These are phyloP conservation scores for Leishmania amazonensis DNA, from an alignment of 208 protist genomes.

Conservation along the genomic window DNA sequence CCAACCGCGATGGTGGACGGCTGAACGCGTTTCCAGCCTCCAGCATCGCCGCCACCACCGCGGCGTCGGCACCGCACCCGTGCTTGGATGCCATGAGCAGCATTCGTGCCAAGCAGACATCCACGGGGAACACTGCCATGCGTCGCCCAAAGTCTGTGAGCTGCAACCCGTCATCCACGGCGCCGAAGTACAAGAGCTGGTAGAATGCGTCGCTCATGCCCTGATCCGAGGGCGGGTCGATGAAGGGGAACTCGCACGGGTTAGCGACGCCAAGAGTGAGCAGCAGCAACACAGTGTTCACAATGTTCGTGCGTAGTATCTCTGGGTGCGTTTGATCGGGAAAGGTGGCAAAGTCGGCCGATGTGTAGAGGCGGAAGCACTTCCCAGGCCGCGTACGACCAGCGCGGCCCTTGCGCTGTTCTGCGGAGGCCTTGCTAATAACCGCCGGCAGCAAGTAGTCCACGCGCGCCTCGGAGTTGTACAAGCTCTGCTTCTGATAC, in stretches of 20 bases:
- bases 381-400: slow-evolving; percentile 98
- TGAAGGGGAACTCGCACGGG: slow-evolving; percentile 96
- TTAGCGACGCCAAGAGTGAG: slow-evolving; percentile 97
- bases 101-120: slow-evolving; percentile 95
- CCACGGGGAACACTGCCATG: slow-evolving; percentile 77
- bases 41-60: slow-evolving; percentile 88
- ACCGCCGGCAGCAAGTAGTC: slow-evolving; percentile 98
- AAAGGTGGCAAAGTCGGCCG: slow-evolving; percentile 77
- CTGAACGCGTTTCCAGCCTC: slow-evolving; percentile 75
- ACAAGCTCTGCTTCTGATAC: slow-evolving; percentile 99
- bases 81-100: slow-evolving; percentile 74
- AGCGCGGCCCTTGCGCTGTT: slow-evolving; percentile 99
- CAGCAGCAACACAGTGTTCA: slow-evolving; percentile 95
- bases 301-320: slow-evolving; percentile 97
- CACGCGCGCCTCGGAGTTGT: slow-evolving; percentile 95
- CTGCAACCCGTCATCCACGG: slow-evolving; percentile 95
- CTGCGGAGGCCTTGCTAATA: slow-evolving; percentile 98
- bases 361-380: slow-evolving; percentile 97
- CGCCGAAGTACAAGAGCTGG: slow-evolving; percentile 98
- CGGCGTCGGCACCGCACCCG: slow-evolving; percentile 81
- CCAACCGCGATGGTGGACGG: slow-evolving; percentile 35
- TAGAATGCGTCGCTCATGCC: slow-evolving; percentile 96
- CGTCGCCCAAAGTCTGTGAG: slow-evolving; percentile 72
- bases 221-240: slow-evolving; percentile 97
- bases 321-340: slow-evolving; percentile 92